These are phyloP conservation scores for Termitomyces bulborhizus DNA, from an alignment of 768 basidiomycete species.

Conservation along the genomic window DNA sequence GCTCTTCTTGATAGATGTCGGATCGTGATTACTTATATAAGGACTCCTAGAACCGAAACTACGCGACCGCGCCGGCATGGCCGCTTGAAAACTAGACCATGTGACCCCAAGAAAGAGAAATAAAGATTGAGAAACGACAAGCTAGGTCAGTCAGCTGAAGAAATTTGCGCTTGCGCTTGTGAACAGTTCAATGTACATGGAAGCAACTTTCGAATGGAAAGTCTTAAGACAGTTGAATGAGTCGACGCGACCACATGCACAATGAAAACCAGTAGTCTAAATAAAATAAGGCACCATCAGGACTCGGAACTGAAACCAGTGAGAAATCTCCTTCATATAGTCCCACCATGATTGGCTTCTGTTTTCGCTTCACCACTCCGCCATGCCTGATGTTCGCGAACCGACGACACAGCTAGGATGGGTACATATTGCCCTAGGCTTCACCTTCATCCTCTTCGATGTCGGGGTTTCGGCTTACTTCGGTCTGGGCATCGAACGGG, in stretches of 20 bases:
- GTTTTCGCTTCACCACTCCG: background rate
- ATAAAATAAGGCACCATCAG: background rate
- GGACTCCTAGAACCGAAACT: background rate
- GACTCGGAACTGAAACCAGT: background rate
- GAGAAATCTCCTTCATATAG: background rate
- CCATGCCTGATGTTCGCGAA: background rate
- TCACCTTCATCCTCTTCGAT: slow-evolving; percentile 73
- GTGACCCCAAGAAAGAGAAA: background rate
- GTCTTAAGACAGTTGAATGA: background rate
- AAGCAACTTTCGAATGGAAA: background rate
- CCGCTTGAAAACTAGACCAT: background rate
- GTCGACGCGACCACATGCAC: no score
- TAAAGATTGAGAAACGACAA: background rate
- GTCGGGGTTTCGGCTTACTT: slow-evolving; percentile 57
- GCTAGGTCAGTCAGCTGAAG: background rate
- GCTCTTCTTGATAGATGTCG: background rate
- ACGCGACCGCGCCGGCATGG: background rate
- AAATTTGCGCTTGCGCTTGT: background rate
- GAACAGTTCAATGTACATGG: background rate
- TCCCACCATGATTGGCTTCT: background rate
- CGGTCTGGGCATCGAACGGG: slow-evolving; percentile 61
- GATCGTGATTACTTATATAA: no score
- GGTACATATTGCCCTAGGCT: slow-evolving; percentile 70
- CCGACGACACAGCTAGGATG: slow-evolving; percentile 40
- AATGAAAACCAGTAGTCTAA: no score